Conservation (phyloP, 1,139 yeast genomes). For the Blastobotrys apis region DNA sequence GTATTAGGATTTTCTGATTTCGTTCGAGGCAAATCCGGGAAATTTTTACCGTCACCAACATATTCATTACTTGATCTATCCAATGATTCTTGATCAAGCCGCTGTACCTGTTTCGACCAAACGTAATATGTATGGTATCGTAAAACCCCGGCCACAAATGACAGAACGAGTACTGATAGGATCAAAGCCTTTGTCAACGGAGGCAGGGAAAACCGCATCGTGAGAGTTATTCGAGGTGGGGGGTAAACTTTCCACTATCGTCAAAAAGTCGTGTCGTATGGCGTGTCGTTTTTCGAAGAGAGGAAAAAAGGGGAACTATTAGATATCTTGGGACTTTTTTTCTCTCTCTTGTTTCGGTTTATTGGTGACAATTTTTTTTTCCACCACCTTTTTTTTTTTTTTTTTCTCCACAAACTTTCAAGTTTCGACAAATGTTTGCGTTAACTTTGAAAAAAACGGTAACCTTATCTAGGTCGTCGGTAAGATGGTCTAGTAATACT, state of each 20-base stretch:
- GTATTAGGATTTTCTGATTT: slow-evolving; percentile 13
- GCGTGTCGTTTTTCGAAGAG: background rate
- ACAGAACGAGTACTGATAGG: slow-evolving; percentile 31
- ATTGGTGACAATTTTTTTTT: too few species aligned
- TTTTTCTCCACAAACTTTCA: too few species aligned
- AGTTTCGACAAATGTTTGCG: too few species aligned
- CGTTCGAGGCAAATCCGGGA: slow-evolving; percentile 18
- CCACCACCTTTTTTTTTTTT: too few species aligned
- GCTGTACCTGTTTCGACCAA: slow-evolving; percentile 16
- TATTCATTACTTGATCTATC: slow-evolving; percentile 14
- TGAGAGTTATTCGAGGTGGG: background rate
- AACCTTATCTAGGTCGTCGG: too few species aligned
- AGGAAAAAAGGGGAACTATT: background rate
- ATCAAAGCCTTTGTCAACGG: slow-evolving; percentile 39
- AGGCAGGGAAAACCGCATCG: slow-evolving; percentile 33
- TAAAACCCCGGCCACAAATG: slow-evolving; percentile 34
- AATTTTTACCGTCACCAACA: slow-evolving; percentile 17
- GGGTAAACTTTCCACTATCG: too few species aligned
- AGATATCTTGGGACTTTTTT: too few species aligned
- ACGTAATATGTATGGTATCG: slow-evolving; percentile 32
- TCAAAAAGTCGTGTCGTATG: background rate
- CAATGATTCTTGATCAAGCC: slow-evolving; percentile 9
- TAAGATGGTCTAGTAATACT: too few species aligned
- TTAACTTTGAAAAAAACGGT: too few species aligned
- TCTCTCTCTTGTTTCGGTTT: too few species aligned